Evolutionary conservation across 345 rosid genomes (phyloP).

Genomic region (Physaria fendleri): DNA sequence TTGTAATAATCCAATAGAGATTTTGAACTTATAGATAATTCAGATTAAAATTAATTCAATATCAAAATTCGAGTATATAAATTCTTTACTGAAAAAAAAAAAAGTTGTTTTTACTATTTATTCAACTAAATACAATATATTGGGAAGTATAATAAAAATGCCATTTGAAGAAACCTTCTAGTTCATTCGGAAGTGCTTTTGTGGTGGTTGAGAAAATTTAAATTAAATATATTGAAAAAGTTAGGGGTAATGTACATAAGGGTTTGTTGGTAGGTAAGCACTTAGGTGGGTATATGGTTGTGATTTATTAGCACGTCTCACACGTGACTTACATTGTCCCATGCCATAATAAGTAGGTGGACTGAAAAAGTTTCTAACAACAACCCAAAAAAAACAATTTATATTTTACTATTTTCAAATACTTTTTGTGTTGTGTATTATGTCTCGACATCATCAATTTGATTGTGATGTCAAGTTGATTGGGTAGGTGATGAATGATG

Average conservation of each 20-base stretch:
- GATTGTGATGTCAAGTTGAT: not conserved
- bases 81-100: no score
- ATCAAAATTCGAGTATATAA: no score
- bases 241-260: conserved; percentile 1
- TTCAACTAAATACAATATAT: no score
- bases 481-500: conserved; percentile 16
- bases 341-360: conserved; percentile 21
- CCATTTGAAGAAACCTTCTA: not conserved
- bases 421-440: conserved; percentile 8
- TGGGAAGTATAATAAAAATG: not conserved
- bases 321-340: conserved; percentile 12
- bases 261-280: conserved; percentile 1
- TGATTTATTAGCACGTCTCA: not conserved
- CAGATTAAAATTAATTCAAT: no score
- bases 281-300: not conserved
- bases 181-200: conserved; percentile 15
- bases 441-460: conserved; percentile 11
- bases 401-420: conserved; percentile 24
- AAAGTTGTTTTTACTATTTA: no score
- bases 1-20: no score
- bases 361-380: conserved; percentile 13
- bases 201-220: conserved; percentile 24
- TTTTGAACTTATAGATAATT: no score
- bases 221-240: not conserved
- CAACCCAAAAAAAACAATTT: conserved; percentile 9